phyloP scores from a whole-genome alignment of 352 stramenopile species.

The Pythium aristosporum region DNA sequence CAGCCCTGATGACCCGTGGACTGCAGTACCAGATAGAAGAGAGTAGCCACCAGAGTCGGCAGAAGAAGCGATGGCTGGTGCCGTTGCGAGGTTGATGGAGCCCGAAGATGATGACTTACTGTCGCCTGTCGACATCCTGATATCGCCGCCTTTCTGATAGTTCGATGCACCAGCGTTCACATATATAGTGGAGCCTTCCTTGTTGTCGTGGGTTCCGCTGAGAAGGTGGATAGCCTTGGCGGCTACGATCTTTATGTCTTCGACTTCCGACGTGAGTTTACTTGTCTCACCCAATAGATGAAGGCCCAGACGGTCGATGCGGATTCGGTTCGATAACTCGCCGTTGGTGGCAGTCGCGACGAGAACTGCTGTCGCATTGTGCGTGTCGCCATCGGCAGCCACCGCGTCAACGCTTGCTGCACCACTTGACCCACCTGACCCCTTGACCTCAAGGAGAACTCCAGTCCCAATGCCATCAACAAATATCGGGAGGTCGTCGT shows the following conservation, averaged over 20 bases:
- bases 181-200: conserved; percentile 35
- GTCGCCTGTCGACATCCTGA: conserved; percentile 35
- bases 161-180: conserved; percentile 40
- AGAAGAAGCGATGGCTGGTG: conserved; percentile 16
- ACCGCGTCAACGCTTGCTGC: conserved; percentile 41
- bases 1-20: conserved; percentile 19
- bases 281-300: conserved; percentile 39
- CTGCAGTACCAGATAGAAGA: conserved; percentile 15
- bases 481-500: conserved; percentile 51
- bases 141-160: conserved; percentile 36
- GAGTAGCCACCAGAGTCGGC: conserved; percentile 15
- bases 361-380: conserved; percentile 34
- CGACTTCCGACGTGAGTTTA: conserved; percentile 44
- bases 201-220: conserved; percentile 37
- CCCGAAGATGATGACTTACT: conserved; percentile 38
- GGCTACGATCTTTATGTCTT: conserved; percentile 32
- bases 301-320: conserved; percentile 38
- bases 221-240: conserved; percentile 33
- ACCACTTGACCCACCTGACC: conserved; percentile 14
- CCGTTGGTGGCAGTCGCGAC: conserved; percentile 37
- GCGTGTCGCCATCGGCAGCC: conserved; percentile 17
- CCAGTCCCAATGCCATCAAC: conserved; percentile 49
- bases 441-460: conserved; percentile 41
- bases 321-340: conserved; percentile 29
- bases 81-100: conserved; percentile 23